Evolutionary conservation across 106 monocot genomes (phyloP), one percentile per base, ranked within the genome.

Genomic region (Dendrobium officinale): DNA sequence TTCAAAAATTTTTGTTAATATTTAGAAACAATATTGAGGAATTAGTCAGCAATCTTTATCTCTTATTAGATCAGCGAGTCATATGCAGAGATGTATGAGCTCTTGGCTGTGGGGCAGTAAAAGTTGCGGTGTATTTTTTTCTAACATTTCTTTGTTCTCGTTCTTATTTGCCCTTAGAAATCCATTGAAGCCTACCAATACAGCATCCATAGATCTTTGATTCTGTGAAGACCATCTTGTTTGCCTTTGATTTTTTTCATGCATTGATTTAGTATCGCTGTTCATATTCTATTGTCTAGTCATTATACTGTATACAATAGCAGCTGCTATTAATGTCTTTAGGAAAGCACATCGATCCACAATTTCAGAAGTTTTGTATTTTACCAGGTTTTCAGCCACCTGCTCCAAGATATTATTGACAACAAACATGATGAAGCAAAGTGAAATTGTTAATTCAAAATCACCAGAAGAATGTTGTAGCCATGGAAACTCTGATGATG

Each of bases 371-470:
- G 24, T 26, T 24, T 66, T 24, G 10, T 66, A 26, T 66, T 26
- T 66, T 66, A 13, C 51, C 51, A 51, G 13, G 51, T 51, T 51
- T 51, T 13, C 51, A 0, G 19, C 20, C 24, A 61, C 5, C 61
- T 61, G 61, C 61, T 70, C 70, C 31, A 68, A 68, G 26, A 10
- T 70, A 24, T 37, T 37, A 31, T 70, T 37, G 9, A 1, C 1
- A 15, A 33, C 15, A 70, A 70, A 61, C 5, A 75, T 77, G 82
- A 43, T 61, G 9, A 77, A 77, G 31, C 66, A 77, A 48, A 77
- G 22, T 48, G 82, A 58, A 51, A 13, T 77, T 29, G 76, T 37
- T 67, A 58, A 77, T 9, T 31, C 61, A 70, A 70, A 70, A 37
- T 70, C 70, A 4, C 16, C 20, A 77, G 64, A 44, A 47, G 75